Evolutionary conservation across 2,329 filamentous ascomycete genomes (phyloP).

Genomic region (Colletotrichum sp.): DNA sequence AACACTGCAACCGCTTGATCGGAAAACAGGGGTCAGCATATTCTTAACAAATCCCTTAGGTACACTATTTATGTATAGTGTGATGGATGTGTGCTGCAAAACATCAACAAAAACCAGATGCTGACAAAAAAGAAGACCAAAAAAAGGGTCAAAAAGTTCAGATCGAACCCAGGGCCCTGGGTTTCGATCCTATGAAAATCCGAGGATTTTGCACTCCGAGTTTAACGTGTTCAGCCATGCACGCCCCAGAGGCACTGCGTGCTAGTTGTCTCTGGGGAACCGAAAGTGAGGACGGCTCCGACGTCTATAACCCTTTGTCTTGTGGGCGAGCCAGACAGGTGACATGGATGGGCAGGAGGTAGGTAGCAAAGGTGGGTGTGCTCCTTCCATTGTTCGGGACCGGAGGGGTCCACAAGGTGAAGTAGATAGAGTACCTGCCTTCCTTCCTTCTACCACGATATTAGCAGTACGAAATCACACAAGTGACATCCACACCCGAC

Average conservation of each 20-base stretch:
- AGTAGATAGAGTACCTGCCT: background rate
- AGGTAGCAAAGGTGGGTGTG: background rate
- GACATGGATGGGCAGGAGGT: background rate
- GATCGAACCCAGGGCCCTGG: background rate
- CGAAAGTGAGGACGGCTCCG: background rate
- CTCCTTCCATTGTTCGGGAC: background rate
- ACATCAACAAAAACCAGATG: background rate
- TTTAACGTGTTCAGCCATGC: background rate
- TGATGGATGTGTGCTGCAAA: background rate
- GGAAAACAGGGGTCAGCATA: background rate
- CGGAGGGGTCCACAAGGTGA: background rate
- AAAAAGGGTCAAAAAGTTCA: background rate
- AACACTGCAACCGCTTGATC: accelerated
- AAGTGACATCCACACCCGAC: background rate
- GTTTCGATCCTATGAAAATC: background rate
- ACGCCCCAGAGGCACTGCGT: background rate
- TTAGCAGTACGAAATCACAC: background rate
- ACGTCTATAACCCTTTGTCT: background rate
- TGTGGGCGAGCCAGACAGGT: background rate
- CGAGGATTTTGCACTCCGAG: background rate
- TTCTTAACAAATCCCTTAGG: background rate
- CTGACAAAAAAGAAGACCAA: background rate
- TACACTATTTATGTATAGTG: too few species aligned
- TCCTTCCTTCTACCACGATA: background rate
- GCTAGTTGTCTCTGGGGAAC: background rate